Evolutionary conservation across 495 filamentous ascomycete genomes (phyloP), one percentile per base, ranked within the genome.

Genomic region (Lasiosphaeria hispida): DNA sequence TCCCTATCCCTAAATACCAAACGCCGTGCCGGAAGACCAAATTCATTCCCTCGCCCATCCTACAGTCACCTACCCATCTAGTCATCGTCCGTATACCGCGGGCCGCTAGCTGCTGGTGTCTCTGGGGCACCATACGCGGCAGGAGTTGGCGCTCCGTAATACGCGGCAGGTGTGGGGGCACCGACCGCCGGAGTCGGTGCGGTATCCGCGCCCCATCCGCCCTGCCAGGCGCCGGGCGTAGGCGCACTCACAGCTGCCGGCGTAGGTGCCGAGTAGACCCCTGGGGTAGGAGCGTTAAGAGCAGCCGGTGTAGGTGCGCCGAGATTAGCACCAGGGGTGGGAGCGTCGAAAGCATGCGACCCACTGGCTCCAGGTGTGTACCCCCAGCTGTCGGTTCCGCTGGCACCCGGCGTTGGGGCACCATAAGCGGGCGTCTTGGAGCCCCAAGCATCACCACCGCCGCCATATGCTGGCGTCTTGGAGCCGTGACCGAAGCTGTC

Each of bases 251-350:
- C 67, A 14, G 75, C 78, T 18, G 82, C 83, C 0, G 86, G 86
- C 1, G 87, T 89, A 14, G 89, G 86, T 10, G 88, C 87, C 33
- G 77, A 83, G 53, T 83, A 78, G 0, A 86, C 83, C 62, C 89
- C 87, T 0, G 92, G 92, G 0, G 92, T 97, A 0, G 92, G 89
- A 1, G 90, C 90, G 40, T 85, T 87, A 55, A 84, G 75, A 15
- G 79, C 84, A 36, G 82, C 86, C 0, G 89, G 88, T 0, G 89
- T 92, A 13, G 90, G 88, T 10, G 89, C 89, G 34, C 80, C 84
- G 35, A 84, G 69, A 13, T 77, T 74, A 47, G 81, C 87, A 8
- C 88, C 89, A 0, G 90, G 90, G 0, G 91, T 94, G 6, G 90
- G 90, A 6, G 89, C 88, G 50, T 91, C 88, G 61, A 85, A 86